Percentiles rank a stretch among this genome's conserved stretches.
Conservation (phyloP, 345 rosid species). For the Syzygium aromaticum region DNA sequence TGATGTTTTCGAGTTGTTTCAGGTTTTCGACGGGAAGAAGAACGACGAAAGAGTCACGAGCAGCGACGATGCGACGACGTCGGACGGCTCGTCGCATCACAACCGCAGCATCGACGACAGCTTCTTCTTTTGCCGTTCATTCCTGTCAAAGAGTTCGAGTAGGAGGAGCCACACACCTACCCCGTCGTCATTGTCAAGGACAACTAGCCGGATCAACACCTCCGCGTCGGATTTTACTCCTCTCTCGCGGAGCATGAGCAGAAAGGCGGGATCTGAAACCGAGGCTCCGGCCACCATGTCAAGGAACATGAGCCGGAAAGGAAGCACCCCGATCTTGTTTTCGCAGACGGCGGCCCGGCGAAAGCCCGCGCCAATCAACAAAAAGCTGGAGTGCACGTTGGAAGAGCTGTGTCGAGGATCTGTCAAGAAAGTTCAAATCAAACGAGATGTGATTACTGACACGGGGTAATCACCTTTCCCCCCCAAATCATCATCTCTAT, state of each 20-base stretch:
- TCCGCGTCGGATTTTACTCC: background rate
- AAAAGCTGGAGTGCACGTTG: slow-evolving; percentile 65
- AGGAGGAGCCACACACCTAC: slow-evolving; percentile 10
- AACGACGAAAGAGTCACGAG: slow-evolving; percentile 15
- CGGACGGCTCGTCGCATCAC: background rate
- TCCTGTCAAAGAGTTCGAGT: slow-evolving; percentile 24
- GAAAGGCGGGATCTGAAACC: background rate
- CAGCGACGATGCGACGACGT: slow-evolving; percentile 11
- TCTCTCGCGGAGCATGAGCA: background rate
- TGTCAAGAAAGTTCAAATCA: slow-evolving; percentile 44
- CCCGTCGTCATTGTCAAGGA: slow-evolving; percentile 19
- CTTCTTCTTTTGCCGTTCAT: slow-evolving; percentile 26
- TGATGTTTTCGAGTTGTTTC: background rate
- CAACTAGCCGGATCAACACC: slow-evolving; percentile 24
- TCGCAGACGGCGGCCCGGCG: slow-evolving; percentile 54
- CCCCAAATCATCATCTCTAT: background rate
- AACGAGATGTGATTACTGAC: slow-evolving; percentile 45
- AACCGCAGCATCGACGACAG: slow-evolving; percentile 34
- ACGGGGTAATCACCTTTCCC: slow-evolving; percentile 36
- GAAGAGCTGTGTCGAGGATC: slow-evolving; percentile 73
- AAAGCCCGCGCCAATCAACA: slow-evolving; percentile 51
- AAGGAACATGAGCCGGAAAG: slow-evolving; percentile 1
- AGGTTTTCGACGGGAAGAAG: background rate
- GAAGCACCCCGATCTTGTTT: slow-evolving; percentile 43
- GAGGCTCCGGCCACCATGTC: background rate